These are phyloP conservation scores for Crithidia fasciculata DNA, from an alignment of 208 protist genomes.

Conservation along the genomic window DNA sequence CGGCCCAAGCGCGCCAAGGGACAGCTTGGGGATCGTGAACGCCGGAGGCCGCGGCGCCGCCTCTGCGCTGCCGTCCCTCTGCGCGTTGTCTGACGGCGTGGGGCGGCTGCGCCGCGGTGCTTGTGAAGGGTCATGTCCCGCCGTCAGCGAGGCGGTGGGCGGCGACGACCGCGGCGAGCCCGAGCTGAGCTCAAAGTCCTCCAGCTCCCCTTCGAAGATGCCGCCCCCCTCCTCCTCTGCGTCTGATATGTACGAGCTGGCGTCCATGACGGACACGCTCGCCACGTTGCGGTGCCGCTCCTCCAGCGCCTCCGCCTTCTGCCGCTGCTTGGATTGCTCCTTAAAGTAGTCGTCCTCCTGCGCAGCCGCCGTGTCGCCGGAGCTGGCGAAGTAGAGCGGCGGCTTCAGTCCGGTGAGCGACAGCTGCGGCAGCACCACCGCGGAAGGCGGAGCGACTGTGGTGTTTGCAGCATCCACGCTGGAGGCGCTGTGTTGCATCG, in stretches of 20 bases:
- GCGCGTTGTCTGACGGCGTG: not conserved
- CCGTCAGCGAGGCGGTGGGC: not conserved
- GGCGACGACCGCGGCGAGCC: constrained; percentile 12
- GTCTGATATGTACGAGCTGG: constrained; percentile 20
- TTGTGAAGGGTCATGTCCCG: not conserved
- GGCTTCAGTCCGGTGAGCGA: constrained; percentile 38
- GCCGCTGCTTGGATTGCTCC: constrained; percentile 28
- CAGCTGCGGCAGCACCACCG: constrained; percentile 37
- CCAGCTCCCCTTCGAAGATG: constrained; percentile 10
- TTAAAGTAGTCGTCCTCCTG: constrained; percentile 42
- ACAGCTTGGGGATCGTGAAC: constrained; percentile 53
- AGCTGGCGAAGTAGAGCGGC: constrained; percentile 54
- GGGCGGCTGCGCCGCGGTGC: not conserved
- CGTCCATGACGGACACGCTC: constrained; percentile 18
- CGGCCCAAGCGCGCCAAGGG: constrained; percentile 46
- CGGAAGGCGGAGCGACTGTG: not conserved
- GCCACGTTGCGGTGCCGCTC: constrained; percentile 12
- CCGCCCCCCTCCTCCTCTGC: constrained; percentile 18
- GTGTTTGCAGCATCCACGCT: not conserved
- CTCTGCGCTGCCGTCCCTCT: not conserved
- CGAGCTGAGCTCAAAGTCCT: constrained; percentile 22
- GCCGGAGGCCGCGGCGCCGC: constrained; percentile 4
- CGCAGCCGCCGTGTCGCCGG: constrained; percentile 44
- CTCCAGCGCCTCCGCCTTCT: constrained; percentile 6
- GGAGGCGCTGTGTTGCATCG: not conserved